Conservation (phyloP, 176 grass and related monocot species). For the Avena eriantha region DNA sequence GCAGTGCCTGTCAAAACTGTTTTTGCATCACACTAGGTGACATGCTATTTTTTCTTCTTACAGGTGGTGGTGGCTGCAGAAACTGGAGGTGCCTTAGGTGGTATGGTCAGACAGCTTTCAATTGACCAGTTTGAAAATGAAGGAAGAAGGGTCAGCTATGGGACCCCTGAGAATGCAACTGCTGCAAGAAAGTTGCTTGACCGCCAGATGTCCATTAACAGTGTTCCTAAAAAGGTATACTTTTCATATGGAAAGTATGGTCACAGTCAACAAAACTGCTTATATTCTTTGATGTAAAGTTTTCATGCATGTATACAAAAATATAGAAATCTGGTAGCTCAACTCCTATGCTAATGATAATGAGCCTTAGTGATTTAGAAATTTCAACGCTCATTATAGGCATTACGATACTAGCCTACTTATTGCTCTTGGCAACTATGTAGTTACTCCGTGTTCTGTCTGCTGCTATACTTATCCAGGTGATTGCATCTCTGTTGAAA, state of each 20-base stretch:
- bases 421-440: slow-evolving; percentile 6
- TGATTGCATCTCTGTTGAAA: slow-evolving; percentile 90
- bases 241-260: slow-evolving; percentile 7
- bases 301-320: slow-evolving; percentile 5
- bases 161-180: slow-evolving; percentile 92
- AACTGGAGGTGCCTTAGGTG: slow-evolving; percentile 94
- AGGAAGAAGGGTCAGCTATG: slow-evolving; percentile 97
- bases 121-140: slow-evolving; percentile 99
- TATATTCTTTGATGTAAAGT: slow-evolving; percentile 29
- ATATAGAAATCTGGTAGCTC: slow-evolving; percentile 18
- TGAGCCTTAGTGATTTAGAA: slow-evolving; percentile 15
- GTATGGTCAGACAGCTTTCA: slow-evolving; percentile 97
- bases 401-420: slow-evolving; percentile 18
- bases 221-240: slow-evolving; percentile 92
- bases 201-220: slow-evolving; percentile 98
- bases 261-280: background rate
- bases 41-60: slow-evolving; percentile 14
- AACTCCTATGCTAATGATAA: slow-evolving; percentile 7
- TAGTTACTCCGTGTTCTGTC: slow-evolving; percentile 32
- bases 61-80: slow-evolving; percentile 98
- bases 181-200: slow-evolving; percentile 95
- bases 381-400: background rate
- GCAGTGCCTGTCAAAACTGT: slow-evolving; percentile 5
- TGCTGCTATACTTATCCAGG: slow-evolving; percentile 56
- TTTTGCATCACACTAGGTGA: slow-evolving; percentile 19